Evolutionary conservation across 2,329 filamentous ascomycete genomes (phyloP).

Genomic region (Botryotinia narcissicola): DNA sequence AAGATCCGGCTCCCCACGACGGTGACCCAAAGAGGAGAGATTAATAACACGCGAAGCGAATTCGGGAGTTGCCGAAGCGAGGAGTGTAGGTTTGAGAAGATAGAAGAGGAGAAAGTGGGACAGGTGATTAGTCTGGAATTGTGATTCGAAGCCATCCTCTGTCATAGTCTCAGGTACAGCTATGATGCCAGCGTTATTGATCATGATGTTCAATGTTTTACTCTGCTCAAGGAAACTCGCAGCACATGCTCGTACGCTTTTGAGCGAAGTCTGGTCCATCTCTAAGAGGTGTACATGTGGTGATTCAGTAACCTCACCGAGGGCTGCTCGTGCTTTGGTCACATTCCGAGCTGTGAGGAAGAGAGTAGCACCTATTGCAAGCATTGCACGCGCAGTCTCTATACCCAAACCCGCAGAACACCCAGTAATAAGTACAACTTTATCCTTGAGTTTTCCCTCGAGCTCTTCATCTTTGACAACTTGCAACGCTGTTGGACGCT

Average conservation of each 20-base stretch:
- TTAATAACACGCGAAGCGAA: neutral
- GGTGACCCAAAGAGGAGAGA: neutral
- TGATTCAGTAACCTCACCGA: neutral
- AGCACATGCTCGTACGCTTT: neutral
- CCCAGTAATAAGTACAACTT: neutral
- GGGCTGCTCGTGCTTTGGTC: neutral
- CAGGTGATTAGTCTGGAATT: neutral
- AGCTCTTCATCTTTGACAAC: neutral
- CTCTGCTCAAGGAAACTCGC: neutral
- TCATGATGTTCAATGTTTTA: neutral
- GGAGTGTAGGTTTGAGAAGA: neutral
- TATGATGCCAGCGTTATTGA: neutral
- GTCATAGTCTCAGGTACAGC: neutral
- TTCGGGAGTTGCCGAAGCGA: neutral
- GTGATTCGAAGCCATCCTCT: neutral
- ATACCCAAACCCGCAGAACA: neutral
- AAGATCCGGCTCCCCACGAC: neutral
- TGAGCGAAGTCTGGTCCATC: neutral
- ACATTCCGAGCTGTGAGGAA: neutral
- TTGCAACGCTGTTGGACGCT: neutral
- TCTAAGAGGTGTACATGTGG: neutral
- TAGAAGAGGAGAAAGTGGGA: neutral
- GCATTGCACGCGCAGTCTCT: neutral
- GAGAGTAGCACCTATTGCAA: neutral
- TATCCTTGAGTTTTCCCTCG: neutral